Conservation (phyloP, 2,329 filamentous ascomycete species). For the Colletotrichum plurivorum region DNA sequence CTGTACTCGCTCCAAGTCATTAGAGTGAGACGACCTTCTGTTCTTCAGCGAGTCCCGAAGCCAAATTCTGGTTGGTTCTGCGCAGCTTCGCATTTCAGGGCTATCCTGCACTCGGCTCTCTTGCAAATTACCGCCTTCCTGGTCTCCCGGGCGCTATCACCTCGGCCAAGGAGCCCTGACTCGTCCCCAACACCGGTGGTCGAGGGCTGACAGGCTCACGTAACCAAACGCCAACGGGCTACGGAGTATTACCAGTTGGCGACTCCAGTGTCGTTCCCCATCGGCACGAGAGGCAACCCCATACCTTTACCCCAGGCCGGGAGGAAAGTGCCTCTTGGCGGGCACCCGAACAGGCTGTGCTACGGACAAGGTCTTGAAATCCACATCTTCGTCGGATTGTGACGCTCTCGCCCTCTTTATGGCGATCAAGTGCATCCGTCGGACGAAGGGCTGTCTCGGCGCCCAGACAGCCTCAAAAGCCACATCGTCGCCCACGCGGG, state of each 20-base stretch:
- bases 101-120: too few species aligned
- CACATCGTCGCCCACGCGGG: not conserved
- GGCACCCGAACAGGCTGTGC: not conserved
- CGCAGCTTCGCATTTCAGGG: too few species aligned
- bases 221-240: not conserved
- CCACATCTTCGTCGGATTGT: not conserved
- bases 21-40: not conserved
- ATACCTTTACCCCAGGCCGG: not conserved
- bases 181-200: too few species aligned
- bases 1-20: not conserved
- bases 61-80: too few species aligned
- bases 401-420: not conserved
- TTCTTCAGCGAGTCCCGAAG: too few species aligned
- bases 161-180: too few species aligned
- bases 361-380: not conserved
- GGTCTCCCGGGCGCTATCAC: too few species aligned
- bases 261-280: not conserved
- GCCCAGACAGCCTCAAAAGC: conserved; percentile 11
- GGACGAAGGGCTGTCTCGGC: conserved; percentile 32
- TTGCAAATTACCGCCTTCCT: too few species aligned
- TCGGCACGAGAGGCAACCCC: conserved; percentile 7
- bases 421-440: conserved; percentile 8
- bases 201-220: too few species aligned
- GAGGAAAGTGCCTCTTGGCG: conserved; percentile 4
- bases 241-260: not conserved